phyloP scores from a whole-genome alignment of 2,329 filamentous ascomycete species.

The Cladosporium sp. region DNA sequence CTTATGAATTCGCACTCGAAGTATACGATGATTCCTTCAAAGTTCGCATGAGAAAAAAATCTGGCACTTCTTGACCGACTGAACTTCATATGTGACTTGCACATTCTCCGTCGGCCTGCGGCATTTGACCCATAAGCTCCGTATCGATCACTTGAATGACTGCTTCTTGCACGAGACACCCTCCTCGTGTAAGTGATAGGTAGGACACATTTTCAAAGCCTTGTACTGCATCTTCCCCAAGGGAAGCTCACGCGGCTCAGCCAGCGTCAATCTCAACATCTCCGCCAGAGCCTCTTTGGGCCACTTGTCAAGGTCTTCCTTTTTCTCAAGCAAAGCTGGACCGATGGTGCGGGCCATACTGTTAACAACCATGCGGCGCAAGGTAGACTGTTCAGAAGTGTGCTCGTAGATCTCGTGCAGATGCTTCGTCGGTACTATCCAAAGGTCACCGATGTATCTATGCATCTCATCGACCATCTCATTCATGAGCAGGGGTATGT shows the following conservation, averaged over 20 bases:
- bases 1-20: too few species aligned
- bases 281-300: not conserved
- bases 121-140: too few species aligned
- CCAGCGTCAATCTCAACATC: not conserved
- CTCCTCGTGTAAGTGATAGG: not conserved
- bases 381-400: not conserved
- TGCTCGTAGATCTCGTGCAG: not conserved
- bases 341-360: not conserved
- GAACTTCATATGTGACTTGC: too few species aligned
- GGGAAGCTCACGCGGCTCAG: not conserved
- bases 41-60: too few species aligned
- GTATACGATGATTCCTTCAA: too few species aligned
- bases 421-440: not conserved
- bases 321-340: not conserved
- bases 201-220: not conserved
- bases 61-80: too few species aligned
- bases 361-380: not conserved
- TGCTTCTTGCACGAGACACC: not conserved
- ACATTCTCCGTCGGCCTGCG: too few species aligned
- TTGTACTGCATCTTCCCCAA: not conserved
- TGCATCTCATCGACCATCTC: not conserved
- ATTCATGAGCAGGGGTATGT: slow-evolving; percentile 16
- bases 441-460: not conserved
- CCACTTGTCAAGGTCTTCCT: not conserved
- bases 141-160: too few species aligned